A percentile compares a stretch with the other conserved stretches of the same genome.
Evolutionary conservation across 1,284 basidiomycete species (phyloP).

Genomic region (Agroathelia rolfsii): DNA sequence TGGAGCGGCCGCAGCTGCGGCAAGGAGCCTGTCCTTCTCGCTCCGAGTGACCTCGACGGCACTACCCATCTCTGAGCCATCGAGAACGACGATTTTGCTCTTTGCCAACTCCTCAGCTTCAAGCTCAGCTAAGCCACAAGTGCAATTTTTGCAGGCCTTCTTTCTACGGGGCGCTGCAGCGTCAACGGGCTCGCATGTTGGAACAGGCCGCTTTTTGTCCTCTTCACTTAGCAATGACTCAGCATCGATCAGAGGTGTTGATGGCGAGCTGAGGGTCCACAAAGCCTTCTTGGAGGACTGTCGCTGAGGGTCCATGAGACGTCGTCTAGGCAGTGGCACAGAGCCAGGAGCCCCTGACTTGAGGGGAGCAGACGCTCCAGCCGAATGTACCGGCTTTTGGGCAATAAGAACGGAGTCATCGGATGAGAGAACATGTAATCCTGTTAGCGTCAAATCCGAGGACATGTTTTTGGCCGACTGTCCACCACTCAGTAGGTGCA

Average conservation of each 20-base stretch:
- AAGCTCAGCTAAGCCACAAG: constrained; percentile 87
- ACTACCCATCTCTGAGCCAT: constrained; percentile 44
- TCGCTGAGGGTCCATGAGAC: constrained; percentile 43
- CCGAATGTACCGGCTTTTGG: constrained; percentile 49
- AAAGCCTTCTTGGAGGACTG: constrained; percentile 67
- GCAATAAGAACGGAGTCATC: constrained; percentile 41
- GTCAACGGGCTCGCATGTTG: constrained; percentile 55
- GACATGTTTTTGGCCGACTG: constrained; percentile 33
- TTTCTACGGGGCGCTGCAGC: constrained; percentile 52
- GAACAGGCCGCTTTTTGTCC: constrained; percentile 60
- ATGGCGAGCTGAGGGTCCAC: constrained; percentile 60
- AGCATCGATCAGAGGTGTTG: constrained; percentile 62
- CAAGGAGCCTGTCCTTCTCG: constrained; percentile 54
- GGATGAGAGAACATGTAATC: constrained; percentile 47
- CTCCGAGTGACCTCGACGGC: constrained; percentile 52
- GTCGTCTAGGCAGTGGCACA: constrained; percentile 34
- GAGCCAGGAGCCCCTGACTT: constrained; percentile 21
- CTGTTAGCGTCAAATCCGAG: constrained; percentile 49
- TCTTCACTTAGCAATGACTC: constrained; percentile 66
- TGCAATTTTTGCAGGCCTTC: constrained; percentile 91
- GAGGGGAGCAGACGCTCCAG: constrained; percentile 25
- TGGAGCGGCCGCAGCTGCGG: constrained; percentile 56
- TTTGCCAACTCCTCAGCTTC: constrained; percentile 67
- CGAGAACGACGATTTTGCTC: constrained; percentile 58
- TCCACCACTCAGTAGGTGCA: constrained; percentile 51